Evolutionary conservation across 1,284 basidiomycete species (phyloP).

Genomic region (Ceratobasidium papillatum): DNA sequence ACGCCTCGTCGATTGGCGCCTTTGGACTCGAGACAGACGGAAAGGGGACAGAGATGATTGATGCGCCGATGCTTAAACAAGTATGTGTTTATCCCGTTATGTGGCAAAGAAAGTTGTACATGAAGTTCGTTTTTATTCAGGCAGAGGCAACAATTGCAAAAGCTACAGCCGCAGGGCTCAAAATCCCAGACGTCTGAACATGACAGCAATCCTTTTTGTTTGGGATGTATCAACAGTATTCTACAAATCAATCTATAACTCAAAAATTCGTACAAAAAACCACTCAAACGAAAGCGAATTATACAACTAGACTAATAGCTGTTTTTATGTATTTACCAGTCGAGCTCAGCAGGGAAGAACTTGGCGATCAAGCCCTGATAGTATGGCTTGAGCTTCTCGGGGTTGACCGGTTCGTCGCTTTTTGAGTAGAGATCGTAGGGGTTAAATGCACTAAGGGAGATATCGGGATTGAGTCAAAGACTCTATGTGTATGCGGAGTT

Average conservation of each 20-base stretch:
- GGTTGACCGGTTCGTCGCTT: constrained; percentile 73
- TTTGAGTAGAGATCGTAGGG: constrained; percentile 94
- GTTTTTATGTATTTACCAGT: constrained; percentile 65
- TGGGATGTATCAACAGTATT: not conserved
- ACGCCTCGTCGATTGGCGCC: constrained; percentile 63
- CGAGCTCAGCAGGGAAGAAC: constrained; percentile 80
- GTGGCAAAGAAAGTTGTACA: not conserved
- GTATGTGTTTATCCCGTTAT: constrained; percentile 51
- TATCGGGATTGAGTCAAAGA: not conserved
- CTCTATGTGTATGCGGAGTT: not conserved
- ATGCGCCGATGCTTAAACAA: constrained; percentile 91
- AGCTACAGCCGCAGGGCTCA: constrained; percentile 70
- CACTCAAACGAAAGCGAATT: constrained; percentile 8
- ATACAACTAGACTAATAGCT: not conserved
- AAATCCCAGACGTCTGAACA: constrained; percentile 60
- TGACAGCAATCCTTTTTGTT: not conserved
- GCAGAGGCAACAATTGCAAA: constrained; percentile 71
- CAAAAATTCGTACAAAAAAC: not conserved
- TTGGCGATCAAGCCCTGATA: constrained; percentile 83
- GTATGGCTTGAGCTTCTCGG: constrained; percentile 76
- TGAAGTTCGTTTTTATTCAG: constrained; percentile 46
- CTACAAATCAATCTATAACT: constrained; percentile 2
- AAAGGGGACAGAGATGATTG: constrained; percentile 80
- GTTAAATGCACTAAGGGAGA: constrained; percentile 66
- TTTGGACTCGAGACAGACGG: constrained; percentile 70